These are phyloP conservation scores for Agrocybe pediades DNA, from an alignment of 768 basidiomycete genomes.

Conservation along the genomic window DNA sequence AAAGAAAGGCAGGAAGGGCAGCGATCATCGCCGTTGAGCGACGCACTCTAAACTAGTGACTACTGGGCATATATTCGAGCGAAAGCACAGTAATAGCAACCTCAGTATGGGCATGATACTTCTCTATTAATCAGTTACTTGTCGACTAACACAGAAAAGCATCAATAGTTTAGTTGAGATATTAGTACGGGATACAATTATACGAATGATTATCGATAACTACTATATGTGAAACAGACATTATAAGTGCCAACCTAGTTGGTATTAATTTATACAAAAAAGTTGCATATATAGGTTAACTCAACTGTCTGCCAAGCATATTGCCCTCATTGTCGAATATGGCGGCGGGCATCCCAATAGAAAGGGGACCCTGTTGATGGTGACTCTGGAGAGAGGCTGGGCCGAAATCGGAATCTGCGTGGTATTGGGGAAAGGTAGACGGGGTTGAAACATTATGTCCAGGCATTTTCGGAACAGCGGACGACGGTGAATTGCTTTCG, in stretches of 20 bases:
- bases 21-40: not conserved
- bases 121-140: too few species aligned
- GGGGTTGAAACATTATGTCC: not conserved
- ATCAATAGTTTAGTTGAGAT: too few species aligned
- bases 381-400: not conserved
- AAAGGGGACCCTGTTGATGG: not conserved
- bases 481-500: not conserved
- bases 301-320: not conserved
- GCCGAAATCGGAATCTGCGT: not conserved
- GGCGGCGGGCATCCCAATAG: not conserved
- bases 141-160: too few species aligned
- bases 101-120: too few species aligned
- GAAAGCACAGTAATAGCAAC: too few species aligned
- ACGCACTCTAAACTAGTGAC: not conserved
- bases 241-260: too few species aligned
- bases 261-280: too few species aligned
- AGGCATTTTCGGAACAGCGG: not conserved
- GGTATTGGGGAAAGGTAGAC: not conserved
- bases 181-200: too few species aligned
- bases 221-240: too few species aligned
- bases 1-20: constrained; percentile 47
- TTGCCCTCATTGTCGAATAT: not conserved
- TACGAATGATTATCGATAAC: too few species aligned
- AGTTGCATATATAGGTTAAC: too few species aligned
- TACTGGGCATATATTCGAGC: too few species aligned